Evolutionary conservation across 1,139 yeast species (phyloP), one percentile per base, ranked within the genome.

Genomic region (Ogataea hybrid): DNA sequence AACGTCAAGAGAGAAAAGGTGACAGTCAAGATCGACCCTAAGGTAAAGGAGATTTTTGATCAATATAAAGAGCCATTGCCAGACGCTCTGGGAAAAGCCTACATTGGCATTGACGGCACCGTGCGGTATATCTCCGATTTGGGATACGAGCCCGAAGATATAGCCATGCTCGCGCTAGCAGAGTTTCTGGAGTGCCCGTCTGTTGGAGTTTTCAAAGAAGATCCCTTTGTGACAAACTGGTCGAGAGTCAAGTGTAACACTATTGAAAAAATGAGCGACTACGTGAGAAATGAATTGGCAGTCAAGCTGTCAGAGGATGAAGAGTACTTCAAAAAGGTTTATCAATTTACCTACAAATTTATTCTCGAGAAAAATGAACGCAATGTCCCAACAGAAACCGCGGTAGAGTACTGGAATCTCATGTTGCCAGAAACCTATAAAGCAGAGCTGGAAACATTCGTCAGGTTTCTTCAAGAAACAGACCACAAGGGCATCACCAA

Each of bases 401-500:
- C 96, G 0, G 65, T 74, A 3, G 88, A 78, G 23, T 85, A 88
- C 62, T 90, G 97, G 98, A 67, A 66, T 28, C 68, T 89, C 36
- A 69, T 90, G 32, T 69, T 90, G 29, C 45, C 67, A 33, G 30
- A 42, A 3, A 28, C 23, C 3, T 52, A 50, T 25, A 31, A 52
- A 15, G 44, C 49, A 10, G 61, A 58, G 42, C 59, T 77, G 22
- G 67, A 65, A 36, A 72, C 64, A 41, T 87, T 85, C 87, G 69
- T 68, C 42, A 63, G 57, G 11, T 88, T 74, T 60, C 63, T 62
- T 35, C 55, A 52, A 25, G 59, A 54, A 18, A 70, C 61, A 37
- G 69, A 69, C 54, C 69, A 69, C 35, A 64, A 70, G 40, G 62
- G 70, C 4, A 70, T 90, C 25, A 75, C 85, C 7, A 75, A 66